phyloP scores from a whole-genome alignment of 208 protist genomes.

The Porcisia deanei region DNA sequence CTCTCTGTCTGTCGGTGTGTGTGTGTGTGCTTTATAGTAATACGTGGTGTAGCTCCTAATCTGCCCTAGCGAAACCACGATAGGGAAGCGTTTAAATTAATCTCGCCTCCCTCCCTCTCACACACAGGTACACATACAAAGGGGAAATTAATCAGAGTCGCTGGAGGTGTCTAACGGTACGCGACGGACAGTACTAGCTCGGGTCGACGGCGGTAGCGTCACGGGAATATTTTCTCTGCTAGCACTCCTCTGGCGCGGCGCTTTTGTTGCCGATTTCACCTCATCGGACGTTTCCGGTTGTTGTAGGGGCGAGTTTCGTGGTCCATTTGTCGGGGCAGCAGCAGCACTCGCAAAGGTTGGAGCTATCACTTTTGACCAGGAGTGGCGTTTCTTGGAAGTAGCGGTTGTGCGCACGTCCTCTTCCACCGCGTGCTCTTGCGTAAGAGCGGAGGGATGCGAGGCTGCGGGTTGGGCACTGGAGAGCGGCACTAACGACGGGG shows the following conservation, averaged over 20 bases:
- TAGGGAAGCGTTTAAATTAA: background rate
- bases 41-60: background rate
- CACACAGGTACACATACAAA: too few species aligned
- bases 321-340: background rate
- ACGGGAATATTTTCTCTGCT: constrained; percentile 24
- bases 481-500: constrained; percentile 18
- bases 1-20: background rate
- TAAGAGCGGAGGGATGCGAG: background rate
- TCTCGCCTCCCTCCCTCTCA: background rate
- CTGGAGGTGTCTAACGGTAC: constrained; percentile 46
- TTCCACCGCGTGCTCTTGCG: background rate
- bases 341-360: background rate
- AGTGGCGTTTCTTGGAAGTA: constrained; percentile 21
- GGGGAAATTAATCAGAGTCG: constrained; percentile 29
- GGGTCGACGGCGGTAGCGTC: constrained; percentile 32
- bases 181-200: constrained; percentile 22
- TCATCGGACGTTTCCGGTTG: background rate
- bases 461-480: constrained; percentile 7
- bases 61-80: background rate
- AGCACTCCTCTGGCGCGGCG: constrained; percentile 7
- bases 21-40: background rate
- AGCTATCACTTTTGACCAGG: constrained; percentile 15
- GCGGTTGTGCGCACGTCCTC: background rate
- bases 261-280: background rate
- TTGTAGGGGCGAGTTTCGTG: background rate